Evolutionary conservation across 2,329 filamentous ascomycete genomes (phyloP), one percentile per base, ranked within the genome.

Genomic region (Intubia oerlemansii): DNA sequence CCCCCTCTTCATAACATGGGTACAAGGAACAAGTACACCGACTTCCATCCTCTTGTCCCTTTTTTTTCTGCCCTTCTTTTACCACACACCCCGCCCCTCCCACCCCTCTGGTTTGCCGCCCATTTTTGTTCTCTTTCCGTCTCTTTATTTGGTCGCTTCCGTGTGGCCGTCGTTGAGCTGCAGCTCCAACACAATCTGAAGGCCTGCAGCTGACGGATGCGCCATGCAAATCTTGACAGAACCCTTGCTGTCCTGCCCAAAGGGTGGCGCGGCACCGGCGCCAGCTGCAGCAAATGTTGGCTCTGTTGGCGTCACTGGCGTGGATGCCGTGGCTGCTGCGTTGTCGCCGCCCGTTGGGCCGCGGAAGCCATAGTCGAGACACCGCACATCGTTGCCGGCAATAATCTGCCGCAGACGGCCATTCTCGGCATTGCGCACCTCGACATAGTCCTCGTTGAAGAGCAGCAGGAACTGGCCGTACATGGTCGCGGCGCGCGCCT

Each of bases 401-500:
- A 98, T 91, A 33, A 98, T 88, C 54, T 98, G 88, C 41, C 88
- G 67, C 37, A 98, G 50, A 13, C 90, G 66, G 1, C 88, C 88
- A 44, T 95, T 95, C 55, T 93, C 81, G 12, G 88, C 88, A 42
- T 98, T 95, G 31, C 88, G 69, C 30, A 98, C 81, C 54, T 98
- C 88, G 27, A 98, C 81, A 41, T 95, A 98, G 49, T 95, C 85
- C 14, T 79, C 75, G 47, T 93, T 88, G 54, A 95, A 92, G 5
- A 98, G 66, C 7, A 98, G 59, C 5, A 98, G 65, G 47, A 92
- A 95, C 33, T 82, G 76, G 2, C 82, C 84, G 41, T 81, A 90
- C 54, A 95, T 73, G 36, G 82, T 88, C 2, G 84, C 84, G 10
- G 71, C 69, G 36, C 75, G 73, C 2, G 88, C 88, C 48, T 66